Base-by-base conservation (phyloP, 257 asterid genomes). In the Linderniella brevidens region DNA sequence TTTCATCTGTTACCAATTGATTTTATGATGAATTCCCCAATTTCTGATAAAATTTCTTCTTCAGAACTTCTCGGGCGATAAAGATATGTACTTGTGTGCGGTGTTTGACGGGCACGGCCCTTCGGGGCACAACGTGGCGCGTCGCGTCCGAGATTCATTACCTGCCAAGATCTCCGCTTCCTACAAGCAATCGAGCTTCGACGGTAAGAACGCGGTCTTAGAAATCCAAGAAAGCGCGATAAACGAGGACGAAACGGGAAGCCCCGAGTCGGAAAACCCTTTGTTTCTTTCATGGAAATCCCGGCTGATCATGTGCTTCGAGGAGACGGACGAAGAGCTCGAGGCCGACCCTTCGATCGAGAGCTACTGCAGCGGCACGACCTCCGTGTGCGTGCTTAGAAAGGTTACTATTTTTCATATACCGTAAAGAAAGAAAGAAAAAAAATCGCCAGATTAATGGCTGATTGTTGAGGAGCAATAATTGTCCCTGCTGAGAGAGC, bases 21-120 rank as follows among this genome's bases (percentile, higher is more conserved):
- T 25, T 3, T 25, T 25, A 25, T 25, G 32, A 25, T 2, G 3
- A 6, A 25, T 6, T 6, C 32, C 32, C 6, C 13, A 42, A 42
- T 14, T 11, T 14, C 17, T 46, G 2, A 20, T 5, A n/a, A 45
- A 41, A 44, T 44, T 3, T 9, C 15, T 39, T 11, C 0, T 46
- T 46, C 72, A 82, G 94, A 71, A 67, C 57, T 86, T 82, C 54
- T 45, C 68, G 19, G 94, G 94, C 12, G 86, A 86, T 39, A 86
- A 62, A 60, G 93, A 78, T 57, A 57, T 51, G 72, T 55, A 61
- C 56, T 82, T 72, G 44, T 75, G 93, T 41, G 94, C 71, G 2
- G 97, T 86, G 36, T 77, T 86, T 40, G 97, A 86, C 39, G 97
- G 97, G 3, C 97, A 86, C 47, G 97, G 97, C 32, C 97, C 94